Conservation (phyloP, 1,284 basidiomycete species). For the Austropuccinia psidii region DNA sequence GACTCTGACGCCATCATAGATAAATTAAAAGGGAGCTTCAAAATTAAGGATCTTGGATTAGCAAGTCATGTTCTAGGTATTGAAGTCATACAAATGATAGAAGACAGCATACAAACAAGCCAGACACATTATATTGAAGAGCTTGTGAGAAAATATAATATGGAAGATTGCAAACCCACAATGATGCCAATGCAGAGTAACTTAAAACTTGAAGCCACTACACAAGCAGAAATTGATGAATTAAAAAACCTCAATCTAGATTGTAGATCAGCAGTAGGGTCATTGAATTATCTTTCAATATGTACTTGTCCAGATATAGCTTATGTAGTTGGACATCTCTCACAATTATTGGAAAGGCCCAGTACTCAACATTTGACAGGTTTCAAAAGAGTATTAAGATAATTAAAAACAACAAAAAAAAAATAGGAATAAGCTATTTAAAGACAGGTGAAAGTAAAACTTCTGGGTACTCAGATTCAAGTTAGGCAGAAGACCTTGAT, state of each 20-base stretch:
- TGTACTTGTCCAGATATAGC: constrained; percentile 33
- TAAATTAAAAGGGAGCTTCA: constrained; percentile 1
- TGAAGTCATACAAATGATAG: not conserved
- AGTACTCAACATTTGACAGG: not conserved
- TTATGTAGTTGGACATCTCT: constrained; percentile 19
- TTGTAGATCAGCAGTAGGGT: constrained; percentile 24
- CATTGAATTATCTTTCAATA: constrained; percentile 16
- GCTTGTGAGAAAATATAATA: constrained; percentile 2
- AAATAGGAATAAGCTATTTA: not conserved
- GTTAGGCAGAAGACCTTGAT: constrained; percentile 14
- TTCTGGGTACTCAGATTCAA: constrained; percentile 15
- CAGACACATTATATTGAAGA: constrained; percentile 8
- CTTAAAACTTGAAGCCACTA: constrained; percentile 15
- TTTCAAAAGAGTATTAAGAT: constrained; percentile 25
- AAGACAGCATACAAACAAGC: not conserved
- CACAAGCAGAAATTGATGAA: constrained; percentile 4
- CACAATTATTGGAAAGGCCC: constrained; percentile 29
- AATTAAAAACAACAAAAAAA: constrained; percentile 18
- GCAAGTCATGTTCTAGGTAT: constrained; percentile 23
- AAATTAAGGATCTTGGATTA: constrained; percentile 30
- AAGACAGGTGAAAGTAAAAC: not conserved
- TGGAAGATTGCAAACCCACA: constrained; percentile 16
- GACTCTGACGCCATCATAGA: not conserved
- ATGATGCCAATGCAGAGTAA: constrained; percentile 29
- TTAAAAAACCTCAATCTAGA: not conserved